A percentile compares a stretch with the other conserved stretches of the same genome.
These are phyloP conservation scores for Canavalia gladiata DNA, from an alignment of 306 rosid species.

Conservation along the genomic window DNA sequence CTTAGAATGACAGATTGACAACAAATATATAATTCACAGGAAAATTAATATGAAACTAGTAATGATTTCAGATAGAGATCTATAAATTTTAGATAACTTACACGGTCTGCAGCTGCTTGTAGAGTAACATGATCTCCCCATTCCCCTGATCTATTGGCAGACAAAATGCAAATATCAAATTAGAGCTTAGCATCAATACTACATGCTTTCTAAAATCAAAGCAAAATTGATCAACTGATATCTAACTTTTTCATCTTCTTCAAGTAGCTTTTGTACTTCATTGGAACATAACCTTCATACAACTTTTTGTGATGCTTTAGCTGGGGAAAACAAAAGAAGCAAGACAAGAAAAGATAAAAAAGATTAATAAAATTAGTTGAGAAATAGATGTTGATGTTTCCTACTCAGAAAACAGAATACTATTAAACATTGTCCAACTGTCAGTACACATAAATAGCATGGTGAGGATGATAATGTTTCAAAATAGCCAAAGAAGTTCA, in stretches of 20 bases:
- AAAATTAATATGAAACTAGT: background rate
- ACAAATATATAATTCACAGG: background rate
- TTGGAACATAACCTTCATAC: conserved; percentile 90
- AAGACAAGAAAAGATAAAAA: background rate
- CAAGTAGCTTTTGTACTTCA: conserved; percentile 85
- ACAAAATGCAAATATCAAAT: conserved; percentile 48
- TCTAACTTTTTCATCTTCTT: conserved; percentile 93
- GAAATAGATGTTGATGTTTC: conserved; percentile 18
- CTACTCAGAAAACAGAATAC: conserved; percentile 17
- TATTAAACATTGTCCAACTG: conserved; percentile 23
- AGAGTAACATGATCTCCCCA: conserved; percentile 99
- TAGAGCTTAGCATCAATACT: conserved; percentile 46
- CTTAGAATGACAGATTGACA: conserved; percentile 5
- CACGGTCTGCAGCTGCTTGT: conserved; percentile 97
- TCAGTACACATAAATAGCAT: background rate
- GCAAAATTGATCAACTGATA: conserved; percentile 52
- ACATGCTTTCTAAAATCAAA: conserved; percentile 49
- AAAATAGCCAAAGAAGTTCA: conserved; percentile 37
- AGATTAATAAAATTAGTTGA: conserved; percentile 26
- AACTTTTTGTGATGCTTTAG: conserved; percentile 79
- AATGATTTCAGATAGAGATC: conserved; percentile 15
- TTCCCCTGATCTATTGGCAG: conserved; percentile 83
- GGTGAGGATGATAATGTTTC: background rate
- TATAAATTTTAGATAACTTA: conserved; percentile 53
- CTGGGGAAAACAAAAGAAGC: conserved; percentile 56